Conservation (phyloP, 2,329 filamentous ascomycete genomes). For the Trichophyton mentagrophytes region DNA sequence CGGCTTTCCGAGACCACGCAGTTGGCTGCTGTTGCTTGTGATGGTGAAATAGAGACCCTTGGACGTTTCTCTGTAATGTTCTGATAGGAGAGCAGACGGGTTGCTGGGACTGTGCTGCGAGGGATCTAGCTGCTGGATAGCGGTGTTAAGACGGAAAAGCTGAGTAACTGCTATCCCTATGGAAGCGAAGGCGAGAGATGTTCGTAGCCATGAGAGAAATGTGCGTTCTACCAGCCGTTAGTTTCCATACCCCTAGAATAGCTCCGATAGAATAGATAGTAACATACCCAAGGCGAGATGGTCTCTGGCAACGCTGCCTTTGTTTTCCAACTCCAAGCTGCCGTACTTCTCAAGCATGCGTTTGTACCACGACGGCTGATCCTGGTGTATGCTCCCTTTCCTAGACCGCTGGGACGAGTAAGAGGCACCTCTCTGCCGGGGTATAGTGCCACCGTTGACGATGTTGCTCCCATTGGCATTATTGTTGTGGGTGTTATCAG, state of each 20-base stretch:
- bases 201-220: conserved; percentile 56
- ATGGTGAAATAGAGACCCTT: conserved; percentile 14
- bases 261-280: conserved; percentile 1
- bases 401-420: not conserved
- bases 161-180: conserved; percentile 56
- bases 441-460: not conserved
- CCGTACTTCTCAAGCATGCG: conserved; percentile 42
- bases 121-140: conserved; percentile 21
- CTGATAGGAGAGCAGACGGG: conserved; percentile 14
- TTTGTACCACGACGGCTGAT: not conserved
- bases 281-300: conserved; percentile 48
- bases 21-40: conserved; percentile 15
- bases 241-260: not conserved
- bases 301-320: conserved; percentile 52
- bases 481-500: not conserved
- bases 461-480: not conserved
- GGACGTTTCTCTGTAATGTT: conserved; percentile 15
- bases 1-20: conserved; percentile 45
- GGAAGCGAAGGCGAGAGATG: conserved; percentile 51
- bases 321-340: conserved; percentile 52
- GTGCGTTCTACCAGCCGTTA: conserved; percentile 41
- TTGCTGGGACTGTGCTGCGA: conserved; percentile 14
- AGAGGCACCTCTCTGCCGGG: not conserved
- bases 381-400: not conserved
- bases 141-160: conserved; percentile 51